A percentile compares a stretch with the other conserved stretches of the same genome.
These are phyloP conservation scores for Lepraria neglecta DNA, from an alignment of 495 filamentous ascomycete genomes.

Conservation along the genomic window DNA sequence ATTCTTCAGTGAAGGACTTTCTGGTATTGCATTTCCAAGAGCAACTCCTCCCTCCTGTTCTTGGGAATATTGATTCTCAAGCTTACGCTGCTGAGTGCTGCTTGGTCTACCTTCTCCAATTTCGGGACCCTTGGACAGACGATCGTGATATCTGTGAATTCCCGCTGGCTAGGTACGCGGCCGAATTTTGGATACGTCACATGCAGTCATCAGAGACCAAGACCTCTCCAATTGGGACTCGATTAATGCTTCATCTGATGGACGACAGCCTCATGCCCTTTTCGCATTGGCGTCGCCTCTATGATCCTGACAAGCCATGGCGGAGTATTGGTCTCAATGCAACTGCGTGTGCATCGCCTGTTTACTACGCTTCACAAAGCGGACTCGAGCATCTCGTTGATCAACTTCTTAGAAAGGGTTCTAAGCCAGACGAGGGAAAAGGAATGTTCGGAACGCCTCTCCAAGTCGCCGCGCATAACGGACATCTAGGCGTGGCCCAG, in stretches of 20 bases:
- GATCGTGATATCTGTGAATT: neutral
- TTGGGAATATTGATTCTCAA: neutral
- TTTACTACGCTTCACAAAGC: neutral
- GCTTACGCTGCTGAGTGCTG: neutral
- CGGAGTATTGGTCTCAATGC: neutral
- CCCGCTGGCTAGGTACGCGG: neutral
- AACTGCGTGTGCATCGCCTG: neutral
- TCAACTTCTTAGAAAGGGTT: neutral
- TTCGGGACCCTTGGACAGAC: neutral
- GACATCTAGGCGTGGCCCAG: neutral
- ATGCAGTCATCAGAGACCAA: neutral
- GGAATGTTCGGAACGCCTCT: neutral
- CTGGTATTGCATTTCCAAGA: neutral
- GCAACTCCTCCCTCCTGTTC: neutral
- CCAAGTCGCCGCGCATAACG: neutral
- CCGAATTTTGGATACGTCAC: neutral
- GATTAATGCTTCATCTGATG: too few species aligned
- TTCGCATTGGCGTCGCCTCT: neutral
- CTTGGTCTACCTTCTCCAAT: neutral
- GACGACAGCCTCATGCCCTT: neutral
- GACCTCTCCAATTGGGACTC: too few species aligned
- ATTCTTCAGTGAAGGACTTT: slow-evolving; percentile 10
- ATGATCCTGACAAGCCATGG: neutral
- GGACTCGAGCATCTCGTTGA: neutral
- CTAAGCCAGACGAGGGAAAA: neutral